phyloP scores from a whole-genome alignment of 345 rosid genomes.

The Lagerstroemia speciosa region DNA sequence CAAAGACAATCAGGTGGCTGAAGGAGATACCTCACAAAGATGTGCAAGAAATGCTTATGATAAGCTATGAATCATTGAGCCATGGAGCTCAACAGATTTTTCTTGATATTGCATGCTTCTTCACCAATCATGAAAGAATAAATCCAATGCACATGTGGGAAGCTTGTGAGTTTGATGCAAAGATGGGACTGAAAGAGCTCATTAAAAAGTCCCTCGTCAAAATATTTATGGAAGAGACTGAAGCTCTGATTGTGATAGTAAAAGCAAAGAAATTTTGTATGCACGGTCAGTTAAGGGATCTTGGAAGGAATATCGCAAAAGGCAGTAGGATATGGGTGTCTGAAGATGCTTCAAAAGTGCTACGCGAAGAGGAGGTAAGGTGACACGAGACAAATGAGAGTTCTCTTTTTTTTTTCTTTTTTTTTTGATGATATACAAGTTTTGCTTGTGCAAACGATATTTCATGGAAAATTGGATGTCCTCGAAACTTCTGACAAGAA shows the following conservation, averaged over 20 bases:
- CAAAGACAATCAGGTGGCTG: not conserved
- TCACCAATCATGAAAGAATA: not conserved
- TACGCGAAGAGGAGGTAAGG: not conserved
- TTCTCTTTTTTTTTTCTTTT: no score
- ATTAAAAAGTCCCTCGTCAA: not conserved
- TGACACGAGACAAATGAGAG: no score
- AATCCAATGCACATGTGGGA: not conserved
- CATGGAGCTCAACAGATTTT: not conserved
- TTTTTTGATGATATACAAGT: no score
- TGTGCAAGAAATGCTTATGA: not conserved
- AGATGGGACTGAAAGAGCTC: not conserved
- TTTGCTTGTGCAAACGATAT: no score
- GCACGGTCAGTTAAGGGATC: slow-evolving; percentile 1
- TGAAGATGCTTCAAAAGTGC: not conserved
- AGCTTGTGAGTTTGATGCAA: not conserved
- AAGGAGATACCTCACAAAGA: not conserved
- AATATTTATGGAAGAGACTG: not conserved
- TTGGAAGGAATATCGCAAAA: not conserved
- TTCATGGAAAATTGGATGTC: no score
- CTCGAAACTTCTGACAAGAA: no score
- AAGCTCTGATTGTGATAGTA: not conserved
- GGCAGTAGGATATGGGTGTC: not conserved
- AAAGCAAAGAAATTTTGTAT: not conserved
- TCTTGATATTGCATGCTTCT: not conserved
- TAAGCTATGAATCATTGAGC: not conserved